Percentiles rank a stretch among this genome's conserved stretches.
These are phyloP conservation scores for Yamadazyma sp. DNA, from an alignment of 805 yeast species.

Conservation along the genomic window DNA sequence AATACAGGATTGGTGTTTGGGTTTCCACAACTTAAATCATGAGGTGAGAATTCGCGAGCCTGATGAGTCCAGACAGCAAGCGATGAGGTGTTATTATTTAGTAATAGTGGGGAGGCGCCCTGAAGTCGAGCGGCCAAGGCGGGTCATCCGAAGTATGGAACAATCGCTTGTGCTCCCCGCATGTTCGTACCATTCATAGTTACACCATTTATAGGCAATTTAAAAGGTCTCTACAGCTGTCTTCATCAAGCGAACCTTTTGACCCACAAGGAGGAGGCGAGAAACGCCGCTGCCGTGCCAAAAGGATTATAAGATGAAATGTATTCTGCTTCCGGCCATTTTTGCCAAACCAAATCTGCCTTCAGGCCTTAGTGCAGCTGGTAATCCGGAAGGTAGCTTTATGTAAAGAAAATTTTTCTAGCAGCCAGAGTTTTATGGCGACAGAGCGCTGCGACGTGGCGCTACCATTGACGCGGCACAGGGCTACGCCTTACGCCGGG, in stretches of 20 bases:
- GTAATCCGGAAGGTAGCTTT: conserved; percentile 46
- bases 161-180: too few species aligned
- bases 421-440: not conserved
- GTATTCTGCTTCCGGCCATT: conserved; percentile 50
- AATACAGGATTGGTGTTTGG: conserved; percentile 5
- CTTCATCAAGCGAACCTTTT: conserved; percentile 47
- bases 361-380: conserved; percentile 40
- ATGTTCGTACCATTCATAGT: too few species aligned
- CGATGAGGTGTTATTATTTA: too few species aligned
- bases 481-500: too few species aligned
- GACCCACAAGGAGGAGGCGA: conserved; percentile 2
- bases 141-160: too few species aligned
- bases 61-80: too few species aligned
- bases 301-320: conserved; percentile 38
- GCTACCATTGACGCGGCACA: too few species aligned
- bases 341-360: conserved; percentile 43
- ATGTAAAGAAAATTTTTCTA: conserved; percentile 3
- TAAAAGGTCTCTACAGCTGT: too few species aligned
- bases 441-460: too few species aligned
- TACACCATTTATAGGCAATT: too few species aligned
- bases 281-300: not conserved
- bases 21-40: not conserved
- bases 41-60: not conserved
- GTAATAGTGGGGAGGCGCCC: too few species aligned
- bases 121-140: too few species aligned